Conservation (phyloP, 306 rosid species). For the Arachis stenosperma region DNA sequence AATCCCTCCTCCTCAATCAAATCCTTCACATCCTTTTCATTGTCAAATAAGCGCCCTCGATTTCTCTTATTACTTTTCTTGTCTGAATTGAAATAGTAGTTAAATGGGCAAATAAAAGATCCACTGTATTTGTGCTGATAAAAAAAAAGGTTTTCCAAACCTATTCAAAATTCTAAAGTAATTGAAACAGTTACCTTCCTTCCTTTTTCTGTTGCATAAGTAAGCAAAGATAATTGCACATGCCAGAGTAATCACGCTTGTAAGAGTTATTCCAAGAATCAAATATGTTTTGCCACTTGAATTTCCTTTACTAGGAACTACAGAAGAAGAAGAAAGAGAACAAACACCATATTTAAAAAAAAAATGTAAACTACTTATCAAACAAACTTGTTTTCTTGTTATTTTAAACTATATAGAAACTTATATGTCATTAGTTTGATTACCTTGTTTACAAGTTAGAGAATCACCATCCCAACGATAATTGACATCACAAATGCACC, state of each 20-base stretch:
- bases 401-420: no score
- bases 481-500: constrained; percentile 38
- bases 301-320: not conserved
- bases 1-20: constrained; percentile 23
- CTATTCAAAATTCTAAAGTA: not conserved
- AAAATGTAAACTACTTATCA: not conserved
- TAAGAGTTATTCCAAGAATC: not conserved
- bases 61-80: not conserved
- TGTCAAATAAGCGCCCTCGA: not conserved
- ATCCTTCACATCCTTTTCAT: constrained; percentile 24
- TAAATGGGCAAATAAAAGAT: not conserved
- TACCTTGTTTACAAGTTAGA: constrained; percentile 20
- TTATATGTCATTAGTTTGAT: not conserved
- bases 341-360: not conserved
- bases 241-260: not conserved
- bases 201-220: not conserved
- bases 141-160: not conserved
- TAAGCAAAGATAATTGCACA: constrained; percentile 1
- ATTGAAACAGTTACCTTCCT: constrained; percentile 8
- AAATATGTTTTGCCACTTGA: not conserved
- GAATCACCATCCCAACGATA: constrained; percentile 2
- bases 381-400: no score
- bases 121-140: no score
- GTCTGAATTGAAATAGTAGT: not conserved
- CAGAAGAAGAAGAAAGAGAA: not conserved